Conservation (phyloP, 1,284 basidiomycete species). For the Trichosporon faecale region DNA sequence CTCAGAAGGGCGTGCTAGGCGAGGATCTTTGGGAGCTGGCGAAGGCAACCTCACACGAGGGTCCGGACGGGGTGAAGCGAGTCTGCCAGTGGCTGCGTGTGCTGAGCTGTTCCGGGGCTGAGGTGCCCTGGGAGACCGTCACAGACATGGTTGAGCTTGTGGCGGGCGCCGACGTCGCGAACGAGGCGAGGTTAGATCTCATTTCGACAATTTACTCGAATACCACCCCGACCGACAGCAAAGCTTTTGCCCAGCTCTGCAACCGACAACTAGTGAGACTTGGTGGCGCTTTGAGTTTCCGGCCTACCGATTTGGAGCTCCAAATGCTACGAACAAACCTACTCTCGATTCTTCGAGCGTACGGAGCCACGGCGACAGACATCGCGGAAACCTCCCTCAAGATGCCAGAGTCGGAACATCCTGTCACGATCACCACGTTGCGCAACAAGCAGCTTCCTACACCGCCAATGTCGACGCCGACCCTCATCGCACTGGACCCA, state of each 20-base stretch:
- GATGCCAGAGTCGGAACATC: neutral
- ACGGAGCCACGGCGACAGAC: constrained; percentile 29
- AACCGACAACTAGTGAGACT: constrained; percentile 25
- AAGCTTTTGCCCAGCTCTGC: constrained; percentile 29
- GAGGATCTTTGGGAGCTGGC: constrained; percentile 61
- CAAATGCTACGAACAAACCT: constrained; percentile 19
- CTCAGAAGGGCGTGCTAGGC: constrained; percentile 24
- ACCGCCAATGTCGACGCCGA: neutral
- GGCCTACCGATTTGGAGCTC: constrained; percentile 6
- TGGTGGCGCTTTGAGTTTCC: constrained; percentile 15
- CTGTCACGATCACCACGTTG: neutral
- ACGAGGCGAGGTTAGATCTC: constrained; percentile 33
- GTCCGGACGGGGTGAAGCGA: constrained; percentile 55
- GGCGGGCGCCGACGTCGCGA: neutral
- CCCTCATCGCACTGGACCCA: constrained; percentile 26
- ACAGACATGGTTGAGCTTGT: constrained; percentile 27
- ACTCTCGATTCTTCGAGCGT: constrained; percentile 30
- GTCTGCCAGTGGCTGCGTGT: constrained; percentile 65
- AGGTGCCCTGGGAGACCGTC: constrained; percentile 56
- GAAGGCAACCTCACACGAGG: constrained; percentile 54
- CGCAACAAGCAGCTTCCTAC: constrained; percentile 3
- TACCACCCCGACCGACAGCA: constrained; percentile 25
- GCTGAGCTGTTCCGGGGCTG: constrained; percentile 65
- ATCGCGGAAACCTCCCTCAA: constrained; percentile 24
- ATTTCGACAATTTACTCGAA: constrained; percentile 38